These are phyloP conservation scores for Globisporangium uncinulatum DNA, from an alignment of 352 stramenopile species.

Conservation along the genomic window DNA sequence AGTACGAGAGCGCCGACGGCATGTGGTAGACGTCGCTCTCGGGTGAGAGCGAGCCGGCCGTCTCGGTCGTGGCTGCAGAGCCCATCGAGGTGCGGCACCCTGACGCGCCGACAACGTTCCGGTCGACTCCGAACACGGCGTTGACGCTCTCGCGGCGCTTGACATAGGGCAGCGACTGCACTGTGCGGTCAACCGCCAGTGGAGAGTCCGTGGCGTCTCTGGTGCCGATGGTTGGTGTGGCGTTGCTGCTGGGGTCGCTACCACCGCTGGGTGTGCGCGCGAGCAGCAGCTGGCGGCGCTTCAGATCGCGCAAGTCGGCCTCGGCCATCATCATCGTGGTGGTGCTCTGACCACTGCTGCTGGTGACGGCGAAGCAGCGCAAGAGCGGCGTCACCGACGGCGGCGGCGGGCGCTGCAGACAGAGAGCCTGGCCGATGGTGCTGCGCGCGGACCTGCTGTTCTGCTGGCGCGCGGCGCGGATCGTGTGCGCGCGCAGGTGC, in stretches of 20 bases:
- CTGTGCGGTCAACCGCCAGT: slow-evolving; percentile 16
- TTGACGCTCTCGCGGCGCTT: slow-evolving; percentile 49
- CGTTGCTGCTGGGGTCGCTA: background rate
- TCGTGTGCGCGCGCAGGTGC: slow-evolving; percentile 2
- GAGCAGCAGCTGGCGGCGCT: slow-evolving; percentile 7
- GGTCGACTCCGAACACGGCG: slow-evolving; percentile 52
- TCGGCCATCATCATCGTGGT: slow-evolving; percentile 19
- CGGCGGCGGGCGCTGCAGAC: slow-evolving; percentile 34
- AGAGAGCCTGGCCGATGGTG: slow-evolving; percentile 54
- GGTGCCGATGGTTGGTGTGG: background rate
- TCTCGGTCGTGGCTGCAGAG: slow-evolving; percentile 27
- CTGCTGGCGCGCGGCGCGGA: background rate
- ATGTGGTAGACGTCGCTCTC: slow-evolving; percentile 29
- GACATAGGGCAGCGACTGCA: slow-evolving; percentile 71
- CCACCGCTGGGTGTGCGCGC: background rate
- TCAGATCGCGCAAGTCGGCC: slow-evolving; percentile 3
- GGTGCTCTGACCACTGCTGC: slow-evolving; percentile 3
- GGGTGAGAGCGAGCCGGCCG: slow-evolving; percentile 15
- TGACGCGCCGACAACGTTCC: slow-evolving; percentile 16
- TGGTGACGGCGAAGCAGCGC: slow-evolving; percentile 6
- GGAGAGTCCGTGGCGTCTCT: background rate
- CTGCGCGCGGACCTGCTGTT: slow-evolving; percentile 2
- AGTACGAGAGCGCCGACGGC: slow-evolving; percentile 62
- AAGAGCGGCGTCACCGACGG: slow-evolving; percentile 12
- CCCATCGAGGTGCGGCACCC: slow-evolving; percentile 38